These are phyloP conservation scores for Melastoma candidum DNA, from an alignment of 441 rosid genomes.

Conservation along the genomic window DNA sequence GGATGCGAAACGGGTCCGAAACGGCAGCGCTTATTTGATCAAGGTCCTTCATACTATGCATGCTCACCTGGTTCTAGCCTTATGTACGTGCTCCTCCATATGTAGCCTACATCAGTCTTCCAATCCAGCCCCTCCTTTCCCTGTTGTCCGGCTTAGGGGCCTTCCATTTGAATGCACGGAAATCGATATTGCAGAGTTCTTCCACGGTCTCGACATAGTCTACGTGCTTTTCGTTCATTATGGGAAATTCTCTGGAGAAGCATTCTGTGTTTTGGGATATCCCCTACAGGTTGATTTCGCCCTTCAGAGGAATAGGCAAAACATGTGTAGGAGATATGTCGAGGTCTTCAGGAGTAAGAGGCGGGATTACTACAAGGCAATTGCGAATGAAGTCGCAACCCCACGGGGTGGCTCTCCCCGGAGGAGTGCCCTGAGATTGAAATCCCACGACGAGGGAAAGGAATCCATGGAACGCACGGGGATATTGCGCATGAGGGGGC, in stretches of 20 bases:
- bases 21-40: conserved; percentile 75
- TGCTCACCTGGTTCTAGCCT: conserved; percentile 58
- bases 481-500: conserved; percentile 68
- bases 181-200: conserved; percentile 71
- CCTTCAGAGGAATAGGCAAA: conserved; percentile 79
- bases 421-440: conserved; percentile 40
- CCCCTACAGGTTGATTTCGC: conserved; percentile 95
- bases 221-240: conserved; percentile 87
- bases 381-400: conserved; percentile 72
- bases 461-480: conserved; percentile 77
- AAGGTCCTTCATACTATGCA: conserved; percentile 70
- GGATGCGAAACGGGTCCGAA: conserved; percentile 87
- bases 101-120: conserved; percentile 49
- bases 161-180: conserved; percentile 89
- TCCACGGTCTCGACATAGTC: conserved; percentile 75
- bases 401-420: conserved; percentile 57
- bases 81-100: conserved; percentile 57
- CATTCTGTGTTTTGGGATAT: conserved; percentile 80
- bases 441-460: conserved; percentile 69
- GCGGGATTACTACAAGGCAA: conserved; percentile 88
- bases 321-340: conserved; percentile 88
- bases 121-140: conserved; percentile 71
- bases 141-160: conserved; percentile 89
- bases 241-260: conserved; percentile 81
- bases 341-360: conserved; percentile 90